phyloP scores from a whole-genome alignment of 2,329 filamentous ascomycete genomes.

The Ploettnerulaceae sp. region DNA sequence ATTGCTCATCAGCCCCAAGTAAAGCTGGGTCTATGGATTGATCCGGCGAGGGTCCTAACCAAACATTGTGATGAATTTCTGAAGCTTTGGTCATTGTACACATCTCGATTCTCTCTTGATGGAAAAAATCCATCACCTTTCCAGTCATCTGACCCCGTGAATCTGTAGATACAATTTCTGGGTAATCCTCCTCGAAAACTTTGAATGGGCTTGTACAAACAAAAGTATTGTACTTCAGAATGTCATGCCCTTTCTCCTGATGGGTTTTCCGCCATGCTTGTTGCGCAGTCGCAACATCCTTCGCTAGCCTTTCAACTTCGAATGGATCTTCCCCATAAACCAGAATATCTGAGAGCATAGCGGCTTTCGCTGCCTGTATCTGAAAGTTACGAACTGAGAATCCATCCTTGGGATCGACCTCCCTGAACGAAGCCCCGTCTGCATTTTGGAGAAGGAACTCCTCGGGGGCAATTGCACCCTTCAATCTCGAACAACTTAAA shows the following conservation, averaged over 20 bases:
- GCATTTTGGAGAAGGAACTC: conserved; percentile 64
- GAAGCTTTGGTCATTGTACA: conserved; percentile 85
- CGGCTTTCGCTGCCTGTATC: conserved; percentile 86
- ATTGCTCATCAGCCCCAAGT: conserved; percentile 53
- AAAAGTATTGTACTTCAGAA: conserved; percentile 80
- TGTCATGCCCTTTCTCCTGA: conserved; percentile 47
- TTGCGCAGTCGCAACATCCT: conserved; percentile 71
- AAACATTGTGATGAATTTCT: conserved; percentile 86
- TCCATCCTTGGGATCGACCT: conserved; percentile 80
- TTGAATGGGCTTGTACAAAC: conserved; percentile 60
- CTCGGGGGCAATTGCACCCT: conserved; percentile 77
- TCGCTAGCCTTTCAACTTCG: conserved; percentile 58
- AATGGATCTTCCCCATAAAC: conserved; percentile 75
- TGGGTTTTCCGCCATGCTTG: conserved; percentile 65
- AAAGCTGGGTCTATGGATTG: conserved; percentile 40
- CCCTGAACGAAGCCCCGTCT: conserved; percentile 53
- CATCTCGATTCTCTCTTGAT: conserved; percentile 89
- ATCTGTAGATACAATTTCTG: conserved; percentile 71
- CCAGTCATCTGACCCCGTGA: conserved; percentile 67
- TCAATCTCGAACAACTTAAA: conserved; percentile 67
- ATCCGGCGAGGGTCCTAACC: conserved; percentile 82
- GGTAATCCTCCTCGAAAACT: conserved; percentile 65
- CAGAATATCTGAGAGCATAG: conserved; percentile 84
- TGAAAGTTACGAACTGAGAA: conserved; percentile 98
- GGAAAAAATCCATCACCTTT: conserved; percentile 80